Percentiles rank a stretch among this genome's conserved stretches.
Evolutionary conservation across 176 grass and related monocot species (phyloP).

Genomic region (Aegilops umbellulata): DNA sequence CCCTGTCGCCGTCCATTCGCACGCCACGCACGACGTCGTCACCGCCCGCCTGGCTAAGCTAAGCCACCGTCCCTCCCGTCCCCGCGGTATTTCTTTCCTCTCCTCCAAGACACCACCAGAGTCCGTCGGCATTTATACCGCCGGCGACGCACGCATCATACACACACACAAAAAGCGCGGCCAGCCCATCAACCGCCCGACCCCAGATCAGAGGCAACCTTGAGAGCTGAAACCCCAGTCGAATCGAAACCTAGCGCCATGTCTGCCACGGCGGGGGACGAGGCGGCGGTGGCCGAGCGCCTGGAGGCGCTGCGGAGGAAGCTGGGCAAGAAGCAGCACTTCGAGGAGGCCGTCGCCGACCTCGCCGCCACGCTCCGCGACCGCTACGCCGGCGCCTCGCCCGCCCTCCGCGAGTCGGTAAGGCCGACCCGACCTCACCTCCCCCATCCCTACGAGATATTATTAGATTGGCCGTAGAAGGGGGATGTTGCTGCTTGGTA

Average conservation of each 20-base stretch:
- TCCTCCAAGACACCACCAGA: too few relatives aligned
- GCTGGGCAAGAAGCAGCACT: conserved; percentile 79
- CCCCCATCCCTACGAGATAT: not conserved
- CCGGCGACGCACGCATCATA: too few relatives aligned
- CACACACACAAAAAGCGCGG: not conserved
- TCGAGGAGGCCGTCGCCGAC: conserved; percentile 69
- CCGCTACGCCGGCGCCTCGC: conserved; percentile 51
- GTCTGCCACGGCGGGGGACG: conserved; percentile 34
- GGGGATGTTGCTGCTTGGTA: not conserved
- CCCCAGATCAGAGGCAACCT: not conserved
- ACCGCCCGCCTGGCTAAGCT: too few relatives aligned
- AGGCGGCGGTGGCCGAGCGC: conserved; percentile 44
- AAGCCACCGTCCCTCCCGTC: too few relatives aligned
- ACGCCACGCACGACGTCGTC: too few relatives aligned
- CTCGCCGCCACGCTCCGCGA: conserved; percentile 49
- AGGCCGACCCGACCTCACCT: not conserved
- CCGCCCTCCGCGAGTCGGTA: conserved; percentile 71
- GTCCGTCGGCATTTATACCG: too few relatives aligned
- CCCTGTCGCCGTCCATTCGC: too few relatives aligned
- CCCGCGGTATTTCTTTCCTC: too few relatives aligned
- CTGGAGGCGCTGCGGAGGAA: conserved; percentile 67
- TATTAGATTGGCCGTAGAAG: not conserved
- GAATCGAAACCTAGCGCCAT: conserved; percentile 10
- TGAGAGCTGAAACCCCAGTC: not conserved
- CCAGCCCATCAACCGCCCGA: not conserved